Conservation (phyloP, 148 eudicot species). For the Rhododendron vialii region DNA sequence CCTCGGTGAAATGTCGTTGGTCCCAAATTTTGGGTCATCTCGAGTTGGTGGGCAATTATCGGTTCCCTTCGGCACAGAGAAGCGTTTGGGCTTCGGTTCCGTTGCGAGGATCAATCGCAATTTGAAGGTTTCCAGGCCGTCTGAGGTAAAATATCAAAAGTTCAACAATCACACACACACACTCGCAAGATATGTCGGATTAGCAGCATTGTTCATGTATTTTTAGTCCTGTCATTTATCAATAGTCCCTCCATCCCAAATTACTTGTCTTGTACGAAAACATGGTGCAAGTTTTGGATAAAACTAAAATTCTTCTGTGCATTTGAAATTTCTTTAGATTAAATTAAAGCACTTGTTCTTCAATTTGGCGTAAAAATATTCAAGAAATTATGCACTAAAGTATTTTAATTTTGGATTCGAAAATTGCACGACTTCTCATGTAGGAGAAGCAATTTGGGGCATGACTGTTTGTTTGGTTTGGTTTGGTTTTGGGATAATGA, state of each 20-base stretch:
- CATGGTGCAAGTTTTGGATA: background rate
- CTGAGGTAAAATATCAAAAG: background rate
- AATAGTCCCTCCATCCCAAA: background rate
- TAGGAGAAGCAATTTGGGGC: background rate
- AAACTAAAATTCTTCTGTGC: background rate
- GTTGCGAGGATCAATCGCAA: background rate
- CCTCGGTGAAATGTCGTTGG: background rate
- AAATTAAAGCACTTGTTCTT: background rate
- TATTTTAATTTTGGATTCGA: background rate
- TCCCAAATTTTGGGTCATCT: background rate
- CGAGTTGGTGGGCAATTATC: background rate
- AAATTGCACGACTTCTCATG: background rate
- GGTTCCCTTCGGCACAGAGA: background rate
- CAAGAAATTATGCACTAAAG: background rate
- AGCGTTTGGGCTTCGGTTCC: background rate
- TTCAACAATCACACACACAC: too few species aligned
- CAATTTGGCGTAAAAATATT: too few species aligned
- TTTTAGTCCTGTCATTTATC: background rate
- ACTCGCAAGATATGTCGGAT: background rate
- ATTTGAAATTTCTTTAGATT: too few species aligned
- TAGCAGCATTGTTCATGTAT: background rate
- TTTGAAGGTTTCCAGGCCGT: background rate
- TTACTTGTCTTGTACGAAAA: background rate
- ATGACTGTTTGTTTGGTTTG: too few species aligned
- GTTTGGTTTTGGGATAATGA: too few species aligned